phyloP scores from a whole-genome alignment of 2,329 filamentous ascomycete species.

The Pseudogymnoascus sp. region DNA sequence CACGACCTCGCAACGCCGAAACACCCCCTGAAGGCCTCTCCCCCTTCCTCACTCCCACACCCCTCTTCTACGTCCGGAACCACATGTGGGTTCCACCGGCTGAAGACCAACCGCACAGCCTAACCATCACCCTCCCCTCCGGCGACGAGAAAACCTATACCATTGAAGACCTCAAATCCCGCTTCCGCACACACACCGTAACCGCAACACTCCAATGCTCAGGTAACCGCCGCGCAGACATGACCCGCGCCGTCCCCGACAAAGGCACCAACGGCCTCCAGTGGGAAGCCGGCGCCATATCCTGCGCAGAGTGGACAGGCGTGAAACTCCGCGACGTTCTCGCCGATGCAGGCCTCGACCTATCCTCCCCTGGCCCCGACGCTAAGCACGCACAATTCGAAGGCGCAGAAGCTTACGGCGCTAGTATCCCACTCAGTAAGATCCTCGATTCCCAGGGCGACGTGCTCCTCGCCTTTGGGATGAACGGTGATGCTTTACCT shows the following conservation, averaged over 20 bases:
- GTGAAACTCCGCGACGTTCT: conserved; percentile 48
- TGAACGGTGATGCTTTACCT: conserved; percentile 54
- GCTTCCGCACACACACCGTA: conserved; percentile 42
- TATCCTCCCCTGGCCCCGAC: conserved; percentile 14
- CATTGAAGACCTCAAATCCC: conserved; percentile 43
- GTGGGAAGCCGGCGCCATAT: conserved; percentile 52
- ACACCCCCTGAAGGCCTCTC: conserved; percentile 43
- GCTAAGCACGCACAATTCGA: conserved; percentile 18
- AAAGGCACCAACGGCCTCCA: conserved; percentile 47
- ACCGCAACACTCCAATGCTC: conserved; percentile 53
- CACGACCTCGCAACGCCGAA: conserved; percentile 54
- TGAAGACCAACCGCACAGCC: conserved; percentile 34
- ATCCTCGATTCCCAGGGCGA: conserved; percentile 52
- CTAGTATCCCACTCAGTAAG: conserved; percentile 48
- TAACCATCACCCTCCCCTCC: conserved; percentile 49
- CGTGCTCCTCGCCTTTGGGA: conserved; percentile 54
- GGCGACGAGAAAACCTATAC: conserved; percentile 46
- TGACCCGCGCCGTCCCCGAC: conserved; percentile 38
- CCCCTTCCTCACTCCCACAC: conserved; percentile 46
- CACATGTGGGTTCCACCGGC: conserved; percentile 54
- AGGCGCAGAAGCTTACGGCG: conserved; percentile 17
- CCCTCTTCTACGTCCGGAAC: conserved; percentile 52
- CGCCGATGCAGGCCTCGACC: conserved; percentile 42
- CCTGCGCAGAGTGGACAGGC: conserved; percentile 51
- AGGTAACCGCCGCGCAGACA: conserved; percentile 50